Percentiles rank a stretch among this genome's conserved stretches.
Conservation (phyloP, 2,329 filamentous ascomycete genomes). For the Nannizzia gypsea region DNA sequence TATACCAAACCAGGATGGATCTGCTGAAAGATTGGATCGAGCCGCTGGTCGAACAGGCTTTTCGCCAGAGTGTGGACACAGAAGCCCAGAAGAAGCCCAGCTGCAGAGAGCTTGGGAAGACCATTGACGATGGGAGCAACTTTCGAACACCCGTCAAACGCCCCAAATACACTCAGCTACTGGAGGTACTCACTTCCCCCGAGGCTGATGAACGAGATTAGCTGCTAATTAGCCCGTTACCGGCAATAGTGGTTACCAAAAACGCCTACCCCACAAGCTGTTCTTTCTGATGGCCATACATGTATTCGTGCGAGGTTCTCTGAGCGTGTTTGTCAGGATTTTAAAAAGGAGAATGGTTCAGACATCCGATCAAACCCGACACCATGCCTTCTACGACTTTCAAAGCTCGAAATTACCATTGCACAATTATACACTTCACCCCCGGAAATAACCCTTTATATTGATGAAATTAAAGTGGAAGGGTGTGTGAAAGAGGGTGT, state of each 20-base stretch:
- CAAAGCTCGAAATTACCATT: constrained; percentile 27
- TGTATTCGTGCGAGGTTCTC: constrained; percentile 26
- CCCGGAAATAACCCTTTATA: constrained; percentile 16
- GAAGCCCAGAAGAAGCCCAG: neutral
- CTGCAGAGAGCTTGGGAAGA: neutral
- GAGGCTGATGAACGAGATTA: constrained; percentile 3
- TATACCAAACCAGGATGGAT: constrained; percentile 2
- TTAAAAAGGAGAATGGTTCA: constrained; percentile 14
- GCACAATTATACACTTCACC: constrained; percentile 10
- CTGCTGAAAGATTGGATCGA: constrained; percentile 1
- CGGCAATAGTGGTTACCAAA: constrained; percentile 19
- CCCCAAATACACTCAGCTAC: constrained; percentile 19
- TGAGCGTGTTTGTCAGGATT: constrained; percentile 18
- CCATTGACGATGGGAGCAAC: constrained; percentile 23
- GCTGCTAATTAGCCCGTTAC: neutral
- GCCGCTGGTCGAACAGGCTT: neutral
- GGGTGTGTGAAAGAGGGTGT: constrained; percentile 19
- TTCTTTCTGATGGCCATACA: constrained; percentile 26
- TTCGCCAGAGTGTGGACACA: neutral
- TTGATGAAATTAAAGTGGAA: constrained; percentile 17
- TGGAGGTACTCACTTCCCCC: constrained; percentile 19
- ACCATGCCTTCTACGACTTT: constrained; percentile 23
- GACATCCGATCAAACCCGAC: constrained; percentile 16
- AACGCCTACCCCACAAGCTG: constrained; percentile 14
- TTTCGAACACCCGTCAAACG: constrained; percentile 21